Conservation (phyloP, 2,329 filamentous ascomycete genomes). For the Ophiosphaerella korrae region DNA sequence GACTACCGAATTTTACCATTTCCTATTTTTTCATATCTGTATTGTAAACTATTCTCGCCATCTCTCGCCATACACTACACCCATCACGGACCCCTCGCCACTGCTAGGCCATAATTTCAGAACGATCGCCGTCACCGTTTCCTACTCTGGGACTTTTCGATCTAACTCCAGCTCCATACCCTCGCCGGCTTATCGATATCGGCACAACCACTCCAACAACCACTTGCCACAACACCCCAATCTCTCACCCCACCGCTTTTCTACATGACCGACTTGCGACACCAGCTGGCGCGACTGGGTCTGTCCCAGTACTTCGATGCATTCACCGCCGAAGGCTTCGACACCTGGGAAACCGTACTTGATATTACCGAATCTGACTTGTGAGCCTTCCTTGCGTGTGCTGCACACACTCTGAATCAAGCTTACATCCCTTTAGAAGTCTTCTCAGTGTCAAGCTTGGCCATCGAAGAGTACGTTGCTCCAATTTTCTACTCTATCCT, state of each 20-base stretch:
- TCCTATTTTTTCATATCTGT: constrained; percentile 32
- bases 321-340: constrained; percentile 80
- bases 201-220: not conserved
- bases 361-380: constrained; percentile 86
- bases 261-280: constrained; percentile 68
- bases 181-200: constrained; percentile 7
- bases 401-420: not conserved
- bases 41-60: constrained; percentile 29
- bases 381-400: constrained; percentile 53
- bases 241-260: constrained; percentile 10
- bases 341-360: constrained; percentile 81
- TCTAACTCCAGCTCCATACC: constrained; percentile 9
- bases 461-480: constrained; percentile 73
- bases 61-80: constrained; percentile 12
- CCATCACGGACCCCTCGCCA: constrained; percentile 16
- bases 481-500: not conserved
- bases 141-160: constrained; percentile 55
- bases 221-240: not conserved
- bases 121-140: constrained; percentile 64
- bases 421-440: constrained; percentile 58
- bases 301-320: constrained; percentile 75
- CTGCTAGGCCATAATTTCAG: constrained; percentile 29
- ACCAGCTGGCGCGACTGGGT: constrained; percentile 75
- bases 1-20: constrained; percentile 26
- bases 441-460: constrained; percentile 78